These are phyloP conservation scores for Chlorencoelia australis DNA, from an alignment of 2,329 filamentous ascomycete genomes.

Conservation along the genomic window DNA sequence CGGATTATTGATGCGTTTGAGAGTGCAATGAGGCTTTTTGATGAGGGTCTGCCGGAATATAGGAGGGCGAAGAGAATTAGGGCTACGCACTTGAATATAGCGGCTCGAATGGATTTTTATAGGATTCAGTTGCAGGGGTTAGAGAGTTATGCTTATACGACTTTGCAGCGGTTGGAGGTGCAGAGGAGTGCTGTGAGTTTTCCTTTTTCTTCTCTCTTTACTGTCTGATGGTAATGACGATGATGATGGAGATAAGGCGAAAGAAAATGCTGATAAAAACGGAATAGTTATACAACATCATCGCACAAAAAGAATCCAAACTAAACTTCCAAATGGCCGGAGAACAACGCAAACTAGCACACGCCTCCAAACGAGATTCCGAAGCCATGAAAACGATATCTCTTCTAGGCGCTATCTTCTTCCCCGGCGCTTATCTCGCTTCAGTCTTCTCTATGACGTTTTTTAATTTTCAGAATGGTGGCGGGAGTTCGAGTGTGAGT, in stretches of 20 bases:
- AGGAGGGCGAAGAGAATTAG: slow-evolving; percentile 23
- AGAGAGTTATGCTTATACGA: slow-evolving; percentile 53
- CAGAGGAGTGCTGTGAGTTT: slow-evolving; percentile 48
- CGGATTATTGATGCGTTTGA: slow-evolving; percentile 42
- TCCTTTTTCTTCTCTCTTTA: neutral
- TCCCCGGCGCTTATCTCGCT: slow-evolving; percentile 52
- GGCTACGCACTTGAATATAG: slow-evolving; percentile 42
- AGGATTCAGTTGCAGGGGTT: slow-evolving; percentile 49
- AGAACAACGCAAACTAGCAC: slow-evolving; percentile 32
- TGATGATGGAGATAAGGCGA: too few relatives aligned
- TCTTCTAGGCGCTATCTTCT: slow-evolving; percentile 51
- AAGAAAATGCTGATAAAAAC: too few relatives aligned
- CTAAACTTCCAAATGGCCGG: slow-evolving; percentile 48
- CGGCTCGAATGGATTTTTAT: slow-evolving; percentile 48
- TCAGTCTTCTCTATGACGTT: slow-evolving; percentile 59
- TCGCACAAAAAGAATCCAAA: slow-evolving; percentile 53
- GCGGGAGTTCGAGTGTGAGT: slow-evolving; percentile 28
- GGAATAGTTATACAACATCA: slow-evolving; percentile 54
- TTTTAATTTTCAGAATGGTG: slow-evolving; percentile 44
- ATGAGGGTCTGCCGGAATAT: slow-evolving; percentile 7
- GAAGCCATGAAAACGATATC: slow-evolving; percentile 56
- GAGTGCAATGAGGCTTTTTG: slow-evolving; percentile 32
- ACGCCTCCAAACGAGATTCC: slow-evolving; percentile 32
- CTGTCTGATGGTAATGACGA: too few relatives aligned
- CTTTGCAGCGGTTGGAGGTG: slow-evolving; percentile 48